Base-by-base conservation (phyloP, 352 stramenopile genomes). In the Saprolegnia diclina region DNA sequence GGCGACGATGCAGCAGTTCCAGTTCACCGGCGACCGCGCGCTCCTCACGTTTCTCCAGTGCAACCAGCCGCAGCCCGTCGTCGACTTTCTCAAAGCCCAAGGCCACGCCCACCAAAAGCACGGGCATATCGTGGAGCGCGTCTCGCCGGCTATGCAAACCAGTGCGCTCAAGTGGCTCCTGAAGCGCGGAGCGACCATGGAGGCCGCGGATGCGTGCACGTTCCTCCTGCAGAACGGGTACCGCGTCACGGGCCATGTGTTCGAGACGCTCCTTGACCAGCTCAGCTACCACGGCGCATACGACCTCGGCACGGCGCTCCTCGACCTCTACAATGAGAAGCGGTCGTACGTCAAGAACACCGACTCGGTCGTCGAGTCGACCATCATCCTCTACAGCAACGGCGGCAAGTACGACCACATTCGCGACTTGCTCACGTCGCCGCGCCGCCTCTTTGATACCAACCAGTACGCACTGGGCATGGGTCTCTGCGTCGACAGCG, bases 1-100 rank as follows among this genome's bases (percentile, higher is more conserved):
- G 2, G 70, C 79, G 9, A 82, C 81, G 10, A 74, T 78, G 2
- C 24, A 64, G 16, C 71, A 79, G 54, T 71, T 94, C n/a, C 18
- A 61, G 10, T 62, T 37, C n/a, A 10, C 18, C 1, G n/a, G 42
- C 22, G 46, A 69, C 35, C n/a, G 10, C 5, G 38, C 50, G 1
- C 24, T 69, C 16, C 42, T 21, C 0, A 22, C 53, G 32, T 61
- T 40, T 24, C 61, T 69, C 19, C 4, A 26, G n/a, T 21, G 18
- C 21, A 57, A 61, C 44, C 24, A 61, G 11, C 13, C 50, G 7
- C 9, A 10, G 10, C 19, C 63, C 11, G 45, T 63, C 38, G 63
- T 38, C 0, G 50, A 24, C 13, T 44, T 69, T 7, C 18, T 61
- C 11, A 69, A 69, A 26, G 9, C 45, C 35, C 63, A 69, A 46